Base-by-base conservation (phyloP, 768 basidiomycete species). In the Termitomyces sp. region DNA sequence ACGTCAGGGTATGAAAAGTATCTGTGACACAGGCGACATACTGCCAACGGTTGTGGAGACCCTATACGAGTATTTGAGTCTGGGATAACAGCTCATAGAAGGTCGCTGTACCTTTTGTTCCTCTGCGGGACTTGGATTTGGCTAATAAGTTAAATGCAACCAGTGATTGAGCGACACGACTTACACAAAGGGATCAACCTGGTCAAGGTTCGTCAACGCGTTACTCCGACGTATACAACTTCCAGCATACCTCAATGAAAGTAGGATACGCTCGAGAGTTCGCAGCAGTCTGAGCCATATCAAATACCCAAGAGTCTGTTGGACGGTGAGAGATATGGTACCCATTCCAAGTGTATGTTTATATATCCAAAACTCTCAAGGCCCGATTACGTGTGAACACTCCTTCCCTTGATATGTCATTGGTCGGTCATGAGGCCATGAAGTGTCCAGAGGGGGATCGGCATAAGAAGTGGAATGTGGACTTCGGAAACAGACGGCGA, bases 31-130 rank as follows among this genome's bases (percentile, higher is more conserved):
- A 40, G 17, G 25, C 4, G 34, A 73, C 86, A 67, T 70, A 87
- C 86, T 88, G 86, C 86, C 86, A 88, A 45, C 86, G 83, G 65
- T 87, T 88, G 62, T 87, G 86, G 11, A 87, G 63, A 27, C 83
- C 83, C 85, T 86, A 52, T 0, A 59, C 32, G 29, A n/a, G 41
- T 27, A 0, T 27, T 11, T 19, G n/a, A 29, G 12, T 51, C 27
- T 29, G 3, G 2, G 19, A 25, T 38, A 7, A 38, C 17, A 29
- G 27, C 37, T n/a, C n/a, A 10, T 12, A 37, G n/a, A n/a, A n/a
- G n/a, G 21, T 25, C 16, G 7, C 23, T 21, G 1, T 19, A 49
- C 87, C 75, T 84, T 84, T 67, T 90, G 88, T 57, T 84, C 76
- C 71, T 71, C 84, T 68, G 76, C 69, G 55, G 73, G 71, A 34